phyloP scores from a whole-genome alignment of 495 filamentous ascomycete genomes.

The Amphirosellinia nigrospora region DNA sequence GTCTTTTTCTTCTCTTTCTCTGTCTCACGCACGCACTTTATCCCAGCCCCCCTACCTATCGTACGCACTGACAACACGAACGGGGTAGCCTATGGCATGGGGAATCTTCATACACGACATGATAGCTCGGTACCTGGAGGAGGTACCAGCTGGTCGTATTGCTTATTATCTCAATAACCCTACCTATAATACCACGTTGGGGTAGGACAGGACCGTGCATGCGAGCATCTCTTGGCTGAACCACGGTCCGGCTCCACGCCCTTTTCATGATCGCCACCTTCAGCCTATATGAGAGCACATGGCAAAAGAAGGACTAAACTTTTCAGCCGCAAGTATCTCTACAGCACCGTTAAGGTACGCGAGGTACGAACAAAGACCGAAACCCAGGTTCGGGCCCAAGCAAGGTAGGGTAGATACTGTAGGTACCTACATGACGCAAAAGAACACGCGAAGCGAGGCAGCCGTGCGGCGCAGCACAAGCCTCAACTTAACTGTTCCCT shows the following conservation, averaged over 20 bases:
- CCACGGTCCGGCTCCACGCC: neutral
- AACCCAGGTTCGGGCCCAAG: neutral
- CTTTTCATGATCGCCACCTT: conserved; percentile 15
- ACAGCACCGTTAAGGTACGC: neutral
- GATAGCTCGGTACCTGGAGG: conserved; percentile 2
- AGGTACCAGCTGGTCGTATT: conserved; percentile 15
- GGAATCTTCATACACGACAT: neutral
- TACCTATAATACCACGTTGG: conserved; percentile 25
- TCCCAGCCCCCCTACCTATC: neutral
- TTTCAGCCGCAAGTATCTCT: conserved; percentile 20
- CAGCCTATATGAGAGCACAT: neutral
- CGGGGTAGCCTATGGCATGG: neutral
- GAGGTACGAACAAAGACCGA: neutral
- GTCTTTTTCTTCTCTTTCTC: neutral
- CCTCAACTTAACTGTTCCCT: neutral
- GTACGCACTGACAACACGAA: neutral
- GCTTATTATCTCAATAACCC: conserved; percentile 21
- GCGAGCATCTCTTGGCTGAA: neutral
- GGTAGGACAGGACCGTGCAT: conserved; percentile 10
- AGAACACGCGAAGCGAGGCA: conserved; percentile 15
- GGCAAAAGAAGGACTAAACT: neutral
- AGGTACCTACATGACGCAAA: conserved; percentile 13
- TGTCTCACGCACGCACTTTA: neutral
- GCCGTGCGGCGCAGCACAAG: conserved; percentile 17
- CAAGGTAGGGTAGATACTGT: too few relatives aligned